Conservation (phyloP, 106 monocot genomes). For the Dioscorea dumetorum region DNA sequence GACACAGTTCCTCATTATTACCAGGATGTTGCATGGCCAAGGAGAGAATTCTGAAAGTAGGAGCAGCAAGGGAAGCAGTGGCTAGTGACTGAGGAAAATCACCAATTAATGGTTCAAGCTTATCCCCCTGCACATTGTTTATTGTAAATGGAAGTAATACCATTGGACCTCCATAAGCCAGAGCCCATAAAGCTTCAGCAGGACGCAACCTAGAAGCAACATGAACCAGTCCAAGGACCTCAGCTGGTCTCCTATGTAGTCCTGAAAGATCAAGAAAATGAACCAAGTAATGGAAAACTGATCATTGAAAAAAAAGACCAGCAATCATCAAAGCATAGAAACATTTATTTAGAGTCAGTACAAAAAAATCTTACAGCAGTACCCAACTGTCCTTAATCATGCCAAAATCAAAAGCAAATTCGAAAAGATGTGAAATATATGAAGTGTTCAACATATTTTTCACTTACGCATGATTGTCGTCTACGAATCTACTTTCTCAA, state of each 20-base stretch:
- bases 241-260: conserved; percentile 66
- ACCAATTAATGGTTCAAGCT: conserved; percentile 60
- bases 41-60: conserved; percentile 90
- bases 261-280: conserved; percentile 31
- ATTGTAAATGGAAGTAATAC: conserved; percentile 85
- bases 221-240: conserved; percentile 91
- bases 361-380: too few relatives aligned
- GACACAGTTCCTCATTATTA: conserved; percentile 83
- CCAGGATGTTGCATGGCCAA: conserved; percentile 72
- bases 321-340: too few relatives aligned
- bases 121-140: conserved; percentile 68
- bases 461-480: too few relatives aligned
- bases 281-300: background rate
- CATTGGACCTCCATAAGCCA: conserved; percentile 89
- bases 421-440: too few relatives aligned
- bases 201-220: conserved; percentile 67
- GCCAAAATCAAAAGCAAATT: too few relatives aligned
- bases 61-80: conserved; percentile 71
- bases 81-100: conserved; percentile 46
- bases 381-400: too few relatives aligned
- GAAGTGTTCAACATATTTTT: too few relatives aligned
- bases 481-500: too few relatives aligned
- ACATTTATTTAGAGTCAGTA: too few relatives aligned
- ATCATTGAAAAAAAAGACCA: background rate
- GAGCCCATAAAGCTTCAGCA: conserved; percentile 85